Percentiles rank a stretch among this genome's conserved stretches.
phyloP scores from a whole-genome alignment of 2,329 filamentous ascomycete species.

The Chalaropsis thielavioides region DNA sequence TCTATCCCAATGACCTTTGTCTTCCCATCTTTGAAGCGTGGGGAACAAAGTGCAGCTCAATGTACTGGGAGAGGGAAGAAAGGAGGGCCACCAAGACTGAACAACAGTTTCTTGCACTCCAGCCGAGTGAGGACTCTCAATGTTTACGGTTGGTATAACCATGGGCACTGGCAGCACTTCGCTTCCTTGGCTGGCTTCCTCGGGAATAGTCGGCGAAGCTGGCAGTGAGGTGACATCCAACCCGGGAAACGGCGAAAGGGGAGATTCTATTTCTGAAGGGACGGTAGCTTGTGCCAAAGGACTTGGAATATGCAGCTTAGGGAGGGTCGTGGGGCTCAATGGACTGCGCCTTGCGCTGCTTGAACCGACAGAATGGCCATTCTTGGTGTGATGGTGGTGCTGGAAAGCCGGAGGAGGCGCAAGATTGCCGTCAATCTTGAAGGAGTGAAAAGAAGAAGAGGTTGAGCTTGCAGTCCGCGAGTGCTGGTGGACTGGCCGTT shows the following conservation, averaged over 20 bases:
- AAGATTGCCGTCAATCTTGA: slow-evolving; percentile 27
- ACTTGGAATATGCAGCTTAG: slow-evolving; percentile 33
- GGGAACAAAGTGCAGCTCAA: slow-evolving; percentile 68
- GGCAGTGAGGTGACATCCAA: slow-evolving; percentile 24
- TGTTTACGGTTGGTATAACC: slow-evolving; percentile 7
- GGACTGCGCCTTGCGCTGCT: slow-evolving; percentile 11
- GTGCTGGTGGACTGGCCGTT: not conserved
- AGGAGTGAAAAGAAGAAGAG: slow-evolving; percentile 18
- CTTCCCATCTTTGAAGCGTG: slow-evolving; percentile 65
- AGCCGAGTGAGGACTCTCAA: not conserved
- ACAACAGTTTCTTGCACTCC: not conserved
- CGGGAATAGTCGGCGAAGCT: slow-evolving; percentile 12
- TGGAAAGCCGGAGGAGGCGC: slow-evolving; percentile 27
- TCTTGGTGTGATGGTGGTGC: slow-evolving; percentile 7
- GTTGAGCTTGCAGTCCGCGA: slow-evolving; percentile 17
- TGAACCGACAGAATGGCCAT: not conserved
- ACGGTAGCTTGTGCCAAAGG: slow-evolving; percentile 33
- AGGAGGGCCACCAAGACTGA: slow-evolving; percentile 63
- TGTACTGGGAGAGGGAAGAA: slow-evolving; percentile 55
- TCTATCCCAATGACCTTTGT: slow-evolving; percentile 76
- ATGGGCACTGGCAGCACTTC: not conserved
- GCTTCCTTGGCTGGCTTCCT: not conserved
- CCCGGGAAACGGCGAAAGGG: slow-evolving; percentile 35
- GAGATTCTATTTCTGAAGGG: slow-evolving; percentile 22
- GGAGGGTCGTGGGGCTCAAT: slow-evolving; percentile 9